phyloP scores from a whole-genome alignment of 2,329 filamentous ascomycete species.

The Colletotrichum karsti region DNA sequence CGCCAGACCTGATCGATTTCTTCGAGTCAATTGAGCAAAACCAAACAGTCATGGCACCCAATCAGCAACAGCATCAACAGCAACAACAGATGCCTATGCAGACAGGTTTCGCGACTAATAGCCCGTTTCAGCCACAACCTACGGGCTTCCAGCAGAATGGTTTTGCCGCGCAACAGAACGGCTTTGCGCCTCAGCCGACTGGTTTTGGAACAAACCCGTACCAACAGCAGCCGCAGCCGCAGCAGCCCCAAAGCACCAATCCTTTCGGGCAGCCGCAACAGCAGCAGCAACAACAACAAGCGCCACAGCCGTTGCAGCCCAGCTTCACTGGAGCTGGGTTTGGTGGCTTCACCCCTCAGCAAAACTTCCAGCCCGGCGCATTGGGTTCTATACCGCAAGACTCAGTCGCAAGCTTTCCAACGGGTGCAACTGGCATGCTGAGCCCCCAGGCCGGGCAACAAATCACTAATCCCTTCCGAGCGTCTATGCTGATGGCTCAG shows the following conservation, averaged over 20 bases:
- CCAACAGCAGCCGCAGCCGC: slow-evolving; percentile 41
- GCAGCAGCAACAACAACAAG: slow-evolving; percentile 40
- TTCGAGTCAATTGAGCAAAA: slow-evolving; percentile 94
- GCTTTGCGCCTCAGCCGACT: slow-evolving; percentile 49
- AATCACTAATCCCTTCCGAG: slow-evolving; percentile 91
- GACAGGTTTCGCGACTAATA: slow-evolving; percentile 38
- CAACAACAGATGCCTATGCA: slow-evolving; percentile 35
- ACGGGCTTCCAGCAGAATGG: slow-evolving; percentile 49
- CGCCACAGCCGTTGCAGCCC: slow-evolving; percentile 52
- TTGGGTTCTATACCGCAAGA: slow-evolving; percentile 68
- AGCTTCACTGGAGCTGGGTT: slow-evolving; percentile 79
- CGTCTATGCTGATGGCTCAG: slow-evolving; percentile 80
- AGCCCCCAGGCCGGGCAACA: slow-evolving; percentile 58
- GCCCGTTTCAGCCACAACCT: slow-evolving; percentile 40
- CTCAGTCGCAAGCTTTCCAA: slow-evolving; percentile 59
- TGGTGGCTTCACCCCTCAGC: slow-evolving; percentile 80
- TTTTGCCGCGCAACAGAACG: slow-evolving; percentile 50
- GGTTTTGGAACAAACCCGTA: slow-evolving; percentile 52
- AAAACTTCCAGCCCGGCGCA: slow-evolving; percentile 59
- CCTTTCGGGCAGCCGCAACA: slow-evolving; percentile 43
- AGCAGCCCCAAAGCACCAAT: slow-evolving; percentile 47
- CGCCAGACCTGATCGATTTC: slow-evolving; percentile 89
- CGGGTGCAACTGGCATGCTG: slow-evolving; percentile 49
- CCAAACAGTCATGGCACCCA: slow-evolving; percentile 73
- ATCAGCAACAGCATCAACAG: slow-evolving; percentile 41